These are phyloP conservation scores for Rhododendron henanense DNA, from an alignment of 148 eudicot genomes.

Conservation along the genomic window DNA sequence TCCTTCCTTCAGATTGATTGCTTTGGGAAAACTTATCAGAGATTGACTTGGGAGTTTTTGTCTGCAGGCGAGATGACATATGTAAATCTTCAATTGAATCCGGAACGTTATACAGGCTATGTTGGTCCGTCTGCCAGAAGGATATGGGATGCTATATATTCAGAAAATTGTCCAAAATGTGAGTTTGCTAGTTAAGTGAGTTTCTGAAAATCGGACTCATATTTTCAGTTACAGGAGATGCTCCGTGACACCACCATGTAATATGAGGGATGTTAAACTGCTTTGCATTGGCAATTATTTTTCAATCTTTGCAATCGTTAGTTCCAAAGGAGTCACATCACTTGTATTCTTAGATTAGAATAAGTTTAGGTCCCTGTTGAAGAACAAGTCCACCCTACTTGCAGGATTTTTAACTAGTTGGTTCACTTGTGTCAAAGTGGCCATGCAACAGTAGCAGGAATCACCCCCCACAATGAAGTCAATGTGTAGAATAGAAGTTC, in stretches of 20 bases:
- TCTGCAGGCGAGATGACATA: conserved; percentile 95
- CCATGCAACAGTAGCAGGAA: not conserved
- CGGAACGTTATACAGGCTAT: conserved; percentile 88
- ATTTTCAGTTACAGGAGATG: not conserved
- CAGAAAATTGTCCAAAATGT: conserved; percentile 96
- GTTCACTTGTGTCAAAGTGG: not conserved
- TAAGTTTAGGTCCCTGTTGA: not conserved
- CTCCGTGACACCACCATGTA: not conserved
- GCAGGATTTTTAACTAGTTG: not conserved
- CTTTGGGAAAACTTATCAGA: not conserved
- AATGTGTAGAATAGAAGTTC: not conserved
- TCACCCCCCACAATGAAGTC: not conserved
- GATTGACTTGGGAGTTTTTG: not conserved
- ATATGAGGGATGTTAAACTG: not conserved
- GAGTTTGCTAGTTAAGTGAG: conserved; percentile 17
- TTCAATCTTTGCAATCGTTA: not conserved
- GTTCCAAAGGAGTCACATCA: not conserved
- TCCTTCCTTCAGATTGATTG: not conserved
- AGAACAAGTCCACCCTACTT: not conserved
- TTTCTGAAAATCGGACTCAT: not conserved
- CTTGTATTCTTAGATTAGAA: conserved; percentile 4
- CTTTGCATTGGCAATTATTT: not conserved
- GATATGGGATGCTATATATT: conserved; percentile 94
- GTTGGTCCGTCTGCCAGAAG: conserved; percentile 91
- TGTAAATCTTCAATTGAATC: conserved; percentile 85